A percentile compares a stretch with the other conserved stretches of the same genome.
Conservation (phyloP, 805 yeast genomes). For the Zygotorulaspora chibaensis region DNA sequence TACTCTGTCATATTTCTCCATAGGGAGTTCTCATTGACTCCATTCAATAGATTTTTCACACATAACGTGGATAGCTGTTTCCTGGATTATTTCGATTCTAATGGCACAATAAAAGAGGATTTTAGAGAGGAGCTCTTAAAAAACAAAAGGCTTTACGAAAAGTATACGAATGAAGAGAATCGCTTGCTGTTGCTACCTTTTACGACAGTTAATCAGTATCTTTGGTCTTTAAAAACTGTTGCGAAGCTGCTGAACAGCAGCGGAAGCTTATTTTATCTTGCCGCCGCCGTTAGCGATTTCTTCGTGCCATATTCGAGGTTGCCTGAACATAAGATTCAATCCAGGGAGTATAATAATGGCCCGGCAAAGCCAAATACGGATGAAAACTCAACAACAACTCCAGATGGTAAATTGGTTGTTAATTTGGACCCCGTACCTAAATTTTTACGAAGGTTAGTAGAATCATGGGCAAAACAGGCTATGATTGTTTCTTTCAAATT, state of each 20-base stretch:
- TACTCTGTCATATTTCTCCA: conserved; percentile 92
- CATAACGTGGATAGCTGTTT: conserved; percentile 75
- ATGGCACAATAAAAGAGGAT: conserved; percentile 54
- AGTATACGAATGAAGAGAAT: conserved; percentile 27
- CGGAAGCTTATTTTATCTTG: conserved; percentile 77
- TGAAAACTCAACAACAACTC: conserved; percentile 21
- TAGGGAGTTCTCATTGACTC: conserved; percentile 85
- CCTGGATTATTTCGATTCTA: conserved; percentile 70
- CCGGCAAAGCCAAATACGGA: conserved; percentile 39
- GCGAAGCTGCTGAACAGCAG: conserved; percentile 54
- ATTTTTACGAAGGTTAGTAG: conserved; percentile 80
- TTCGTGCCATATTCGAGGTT: conserved; percentile 80
- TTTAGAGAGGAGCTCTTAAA: conserved; percentile 57
- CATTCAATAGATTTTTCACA: conserved; percentile 86
- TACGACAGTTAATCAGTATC: conserved; percentile 91
- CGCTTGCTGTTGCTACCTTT: conserved; percentile 65
- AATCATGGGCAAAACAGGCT: conserved; percentile 91
- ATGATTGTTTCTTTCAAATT: conserved; percentile 92
- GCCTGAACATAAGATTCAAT: conserved; percentile 94
- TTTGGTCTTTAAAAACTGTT: conserved; percentile 72
- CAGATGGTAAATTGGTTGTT: conserved; percentile 68
- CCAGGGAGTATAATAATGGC: conserved; percentile 49
- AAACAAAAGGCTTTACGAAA: conserved; percentile 45
- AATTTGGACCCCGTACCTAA: conserved; percentile 96
- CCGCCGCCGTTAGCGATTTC: conserved; percentile 97